A percentile compares a stretch with the other conserved stretches of the same genome.
phyloP scores from a whole-genome alignment of 495 filamentous ascomycete genomes.

The Annulohypoxylon bovei region DNA sequence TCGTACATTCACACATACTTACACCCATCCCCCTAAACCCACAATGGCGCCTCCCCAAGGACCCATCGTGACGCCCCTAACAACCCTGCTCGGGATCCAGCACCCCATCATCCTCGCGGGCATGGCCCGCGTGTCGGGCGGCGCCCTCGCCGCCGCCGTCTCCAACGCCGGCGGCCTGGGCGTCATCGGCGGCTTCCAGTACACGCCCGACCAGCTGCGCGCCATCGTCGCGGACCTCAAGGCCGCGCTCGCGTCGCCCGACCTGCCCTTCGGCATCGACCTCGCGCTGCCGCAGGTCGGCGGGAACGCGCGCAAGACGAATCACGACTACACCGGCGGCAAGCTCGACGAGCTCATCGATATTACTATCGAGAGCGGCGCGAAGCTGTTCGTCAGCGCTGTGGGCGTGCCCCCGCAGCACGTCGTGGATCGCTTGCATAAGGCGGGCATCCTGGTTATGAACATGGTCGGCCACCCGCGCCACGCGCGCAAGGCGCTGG shows the following conservation, averaged over 20 bases:
- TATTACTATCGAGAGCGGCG: constrained; percentile 78
- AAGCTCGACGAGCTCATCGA: constrained; percentile 84
- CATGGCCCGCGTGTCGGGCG: constrained; percentile 85
- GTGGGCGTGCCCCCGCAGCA: constrained; percentile 80
- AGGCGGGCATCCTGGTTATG: constrained; percentile 82
- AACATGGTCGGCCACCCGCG: constrained; percentile 96
- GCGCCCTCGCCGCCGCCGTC: constrained; percentile 82
- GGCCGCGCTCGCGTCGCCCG: constrained; percentile 66
- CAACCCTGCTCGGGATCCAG: constrained; percentile 74
- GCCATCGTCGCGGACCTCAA: constrained; percentile 86
- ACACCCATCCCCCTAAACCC: not conserved
- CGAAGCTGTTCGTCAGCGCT: constrained; percentile 83
- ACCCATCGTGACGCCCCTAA: constrained; percentile 79
- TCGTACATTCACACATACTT: not conserved
- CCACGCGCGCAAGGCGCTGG: constrained; percentile 84
- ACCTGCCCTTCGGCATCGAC: constrained; percentile 86
- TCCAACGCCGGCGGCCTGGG: constrained; percentile 89
- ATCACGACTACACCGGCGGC: constrained; percentile 91
- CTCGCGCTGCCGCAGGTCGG: constrained; percentile 88
- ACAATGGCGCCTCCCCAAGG: constrained; percentile 49
- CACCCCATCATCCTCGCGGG: constrained; percentile 89
- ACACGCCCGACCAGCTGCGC: constrained; percentile 81
- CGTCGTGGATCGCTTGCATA: constrained; percentile 76
- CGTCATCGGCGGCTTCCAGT: constrained; percentile 84
- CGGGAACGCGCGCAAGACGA: constrained; percentile 80